Evolutionary conservation across 2,329 filamentous ascomycete genomes (phyloP).

Genomic region (Stagonosporopsis cucurbitacearum): DNA sequence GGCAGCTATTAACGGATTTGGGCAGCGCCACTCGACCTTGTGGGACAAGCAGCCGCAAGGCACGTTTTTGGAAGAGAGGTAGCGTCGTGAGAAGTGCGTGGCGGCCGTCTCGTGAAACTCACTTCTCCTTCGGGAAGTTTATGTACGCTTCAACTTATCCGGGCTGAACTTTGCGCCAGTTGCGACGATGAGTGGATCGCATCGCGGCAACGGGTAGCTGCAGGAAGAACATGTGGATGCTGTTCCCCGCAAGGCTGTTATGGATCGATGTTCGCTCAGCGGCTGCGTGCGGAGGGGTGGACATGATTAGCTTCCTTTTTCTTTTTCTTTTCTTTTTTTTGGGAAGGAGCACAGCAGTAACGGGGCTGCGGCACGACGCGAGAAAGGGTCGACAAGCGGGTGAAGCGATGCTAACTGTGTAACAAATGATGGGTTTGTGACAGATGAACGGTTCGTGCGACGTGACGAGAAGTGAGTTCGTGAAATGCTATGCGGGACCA

Average conservation of each 20-base stretch:
- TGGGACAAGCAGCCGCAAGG: constrained; percentile 22
- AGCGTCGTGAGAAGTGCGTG: constrained; percentile 12
- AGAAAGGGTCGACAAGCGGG: constrained; percentile 22
- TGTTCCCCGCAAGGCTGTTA: constrained; percentile 9
- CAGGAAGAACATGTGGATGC: constrained; percentile 8
- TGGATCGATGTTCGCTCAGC: constrained; percentile 19
- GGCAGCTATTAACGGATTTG: constrained; percentile 14
- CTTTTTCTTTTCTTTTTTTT: too few species aligned
- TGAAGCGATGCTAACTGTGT: constrained; percentile 24
- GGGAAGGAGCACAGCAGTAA: constrained; percentile 25
- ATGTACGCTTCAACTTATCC: constrained; percentile 1
- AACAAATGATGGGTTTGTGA: constrained; percentile 26
- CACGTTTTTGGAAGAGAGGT: constrained; percentile 21
- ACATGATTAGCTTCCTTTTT: constrained; percentile 1
- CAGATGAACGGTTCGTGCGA: constrained; percentile 3
- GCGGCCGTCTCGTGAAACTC: constrained; percentile 17
- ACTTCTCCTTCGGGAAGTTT: constrained; percentile 8
- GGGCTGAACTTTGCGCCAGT: constrained; percentile 6
- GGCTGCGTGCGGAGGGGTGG: constrained; percentile 9
- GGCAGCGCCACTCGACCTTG: constrained; percentile 10
- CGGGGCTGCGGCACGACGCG: constrained; percentile 22
- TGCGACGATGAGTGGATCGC: constrained; percentile 3
- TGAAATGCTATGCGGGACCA: neutral
- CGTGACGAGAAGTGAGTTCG: neutral
- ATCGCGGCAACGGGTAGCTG: constrained; percentile 6